phyloP scores from a whole-genome alignment of 371 early-diverging fungal species.

The Mucor irregularis region DNA sequence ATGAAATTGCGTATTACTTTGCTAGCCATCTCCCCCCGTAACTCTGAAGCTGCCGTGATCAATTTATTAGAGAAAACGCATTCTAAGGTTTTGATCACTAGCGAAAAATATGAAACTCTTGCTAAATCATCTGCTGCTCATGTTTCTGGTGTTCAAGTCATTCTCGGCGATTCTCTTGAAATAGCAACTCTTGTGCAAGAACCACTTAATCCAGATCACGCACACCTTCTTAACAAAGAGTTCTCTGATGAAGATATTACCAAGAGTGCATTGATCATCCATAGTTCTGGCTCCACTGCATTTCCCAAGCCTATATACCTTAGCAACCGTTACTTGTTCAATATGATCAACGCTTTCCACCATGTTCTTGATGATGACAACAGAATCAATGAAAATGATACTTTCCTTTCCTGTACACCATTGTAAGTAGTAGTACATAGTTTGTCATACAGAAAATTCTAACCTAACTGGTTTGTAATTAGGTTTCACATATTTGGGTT shows the following conservation, averaged over 20 bases:
- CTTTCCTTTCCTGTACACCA: conserved; percentile 4
- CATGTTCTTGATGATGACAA: background rate
- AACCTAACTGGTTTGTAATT: background rate
- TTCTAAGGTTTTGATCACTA: conserved; percentile 12
- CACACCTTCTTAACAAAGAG: background rate
- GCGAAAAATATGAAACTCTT: conserved; percentile 17
- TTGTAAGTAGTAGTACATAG: conserved; percentile 13
- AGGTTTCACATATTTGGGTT: conserved; percentile 25
- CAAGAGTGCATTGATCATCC: conserved; percentile 19
- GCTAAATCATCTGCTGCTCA: conserved; percentile 4
- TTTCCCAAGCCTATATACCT: conserved; percentile 30
- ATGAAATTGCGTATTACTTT: conserved; percentile 23
- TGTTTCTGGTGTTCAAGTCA: background rate
- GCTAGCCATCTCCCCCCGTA: conserved; percentile 32
- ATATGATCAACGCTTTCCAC: background rate
- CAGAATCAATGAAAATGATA: conserved; percentile 1
- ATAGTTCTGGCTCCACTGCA: conserved; percentile 24
- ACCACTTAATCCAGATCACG: conserved; percentile 11
- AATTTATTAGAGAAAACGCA: conserved; percentile 28
- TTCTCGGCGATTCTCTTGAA: conserved; percentile 5
- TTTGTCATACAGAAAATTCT: background rate
- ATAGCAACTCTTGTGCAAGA: conserved; percentile 10
- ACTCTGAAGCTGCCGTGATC: conserved; percentile 30
- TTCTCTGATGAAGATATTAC: conserved; percentile 12
- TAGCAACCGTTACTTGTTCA: conserved; percentile 18